These are phyloP conservation scores for Pichia sp. DNA, from an alignment of 1,139 yeast genomes.

Conservation along the genomic window DNA sequence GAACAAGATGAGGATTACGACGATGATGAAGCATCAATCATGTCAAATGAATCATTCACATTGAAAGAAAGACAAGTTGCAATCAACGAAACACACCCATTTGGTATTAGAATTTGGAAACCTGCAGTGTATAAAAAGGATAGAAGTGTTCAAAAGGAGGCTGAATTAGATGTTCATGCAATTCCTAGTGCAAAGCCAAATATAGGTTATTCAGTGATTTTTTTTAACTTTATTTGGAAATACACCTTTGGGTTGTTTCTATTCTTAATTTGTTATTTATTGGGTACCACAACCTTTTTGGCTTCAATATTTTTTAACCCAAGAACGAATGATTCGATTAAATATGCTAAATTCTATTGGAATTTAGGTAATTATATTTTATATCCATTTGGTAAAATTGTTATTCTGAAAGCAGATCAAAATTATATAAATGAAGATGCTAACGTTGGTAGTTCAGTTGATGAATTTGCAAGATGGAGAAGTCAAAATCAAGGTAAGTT, in stretches of 20 bases:
- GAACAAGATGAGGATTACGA: conserved; percentile 24
- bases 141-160: conserved; percentile 86
- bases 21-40: conserved; percentile 40
- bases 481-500: conserved; percentile 59
- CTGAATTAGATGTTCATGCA: conserved; percentile 86
- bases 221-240: conserved; percentile 78
- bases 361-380: conserved; percentile 65
- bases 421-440: conserved; percentile 83
- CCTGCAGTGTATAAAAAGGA: conserved; percentile 92
- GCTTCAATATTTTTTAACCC: conserved; percentile 38
- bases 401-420: conserved; percentile 69
- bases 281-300: conserved; percentile 37
- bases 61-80: conserved; percentile 92
- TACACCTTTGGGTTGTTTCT: conserved; percentile 63
- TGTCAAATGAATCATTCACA: conserved; percentile 77
- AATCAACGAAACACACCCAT: conserved; percentile 93
- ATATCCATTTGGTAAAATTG: conserved; percentile 87
- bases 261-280: conserved; percentile 43
- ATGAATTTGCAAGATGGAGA: conserved; percentile 89
- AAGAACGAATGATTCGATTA: conserved; percentile 33
- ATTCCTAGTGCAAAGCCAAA: conserved; percentile 47
- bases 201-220: conserved; percentile 56
- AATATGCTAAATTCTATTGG: conserved; percentile 58
- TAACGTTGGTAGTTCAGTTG: conserved; percentile 78
- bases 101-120: conserved; percentile 97